phyloP scores from a whole-genome alignment of 306 rosid genomes.

The Bauhinia variegata region DNA sequence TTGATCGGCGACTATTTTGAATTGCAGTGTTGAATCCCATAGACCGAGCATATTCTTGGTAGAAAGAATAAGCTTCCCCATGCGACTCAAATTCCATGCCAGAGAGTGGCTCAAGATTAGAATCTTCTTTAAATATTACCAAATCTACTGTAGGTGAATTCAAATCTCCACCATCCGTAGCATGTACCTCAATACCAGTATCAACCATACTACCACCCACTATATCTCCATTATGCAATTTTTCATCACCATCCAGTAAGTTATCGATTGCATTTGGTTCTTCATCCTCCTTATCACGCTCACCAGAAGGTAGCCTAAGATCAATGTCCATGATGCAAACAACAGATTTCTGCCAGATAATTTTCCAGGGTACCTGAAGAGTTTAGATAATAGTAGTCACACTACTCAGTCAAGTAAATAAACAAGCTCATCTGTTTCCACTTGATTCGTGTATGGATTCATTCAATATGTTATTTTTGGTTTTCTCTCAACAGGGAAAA shows the following conservation, averaged over 20 bases:
- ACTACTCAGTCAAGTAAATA: slow-evolving; percentile 25
- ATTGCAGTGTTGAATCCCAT: slow-evolving; percentile 98
- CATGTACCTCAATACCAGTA: slow-evolving; percentile 56
- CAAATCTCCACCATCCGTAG: slow-evolving; percentile 78
- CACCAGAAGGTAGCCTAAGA: slow-evolving; percentile 95
- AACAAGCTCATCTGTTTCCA: neutral
- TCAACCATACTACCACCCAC: slow-evolving; percentile 67
- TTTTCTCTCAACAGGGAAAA: slow-evolving; percentile 16
- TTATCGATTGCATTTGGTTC: slow-evolving; percentile 73
- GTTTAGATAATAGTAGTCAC: slow-evolving; percentile 22
- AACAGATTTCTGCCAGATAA: slow-evolving; percentile 41
- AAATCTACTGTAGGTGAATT: slow-evolving; percentile 71
- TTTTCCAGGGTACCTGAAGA: slow-evolving; percentile 58
- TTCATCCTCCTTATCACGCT: slow-evolving; percentile 77
- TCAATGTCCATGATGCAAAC: slow-evolving; percentile 80
- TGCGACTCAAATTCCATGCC: slow-evolving; percentile 99
- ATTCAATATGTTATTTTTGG: slow-evolving; percentile 9
- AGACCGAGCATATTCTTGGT: slow-evolving; percentile 98
- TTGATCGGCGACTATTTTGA: slow-evolving; percentile 97
- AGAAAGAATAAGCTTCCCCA: slow-evolving; percentile 93
- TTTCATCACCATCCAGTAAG: slow-evolving; percentile 79
- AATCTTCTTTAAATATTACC: slow-evolving; percentile 78
- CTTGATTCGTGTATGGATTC: slow-evolving; percentile 7
- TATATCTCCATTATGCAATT: slow-evolving; percentile 72
- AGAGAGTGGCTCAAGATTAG: slow-evolving; percentile 96